These are phyloP conservation scores for Hevea brasiliensis DNA, from an alignment of 345 rosid species.

Conservation along the genomic window DNA sequence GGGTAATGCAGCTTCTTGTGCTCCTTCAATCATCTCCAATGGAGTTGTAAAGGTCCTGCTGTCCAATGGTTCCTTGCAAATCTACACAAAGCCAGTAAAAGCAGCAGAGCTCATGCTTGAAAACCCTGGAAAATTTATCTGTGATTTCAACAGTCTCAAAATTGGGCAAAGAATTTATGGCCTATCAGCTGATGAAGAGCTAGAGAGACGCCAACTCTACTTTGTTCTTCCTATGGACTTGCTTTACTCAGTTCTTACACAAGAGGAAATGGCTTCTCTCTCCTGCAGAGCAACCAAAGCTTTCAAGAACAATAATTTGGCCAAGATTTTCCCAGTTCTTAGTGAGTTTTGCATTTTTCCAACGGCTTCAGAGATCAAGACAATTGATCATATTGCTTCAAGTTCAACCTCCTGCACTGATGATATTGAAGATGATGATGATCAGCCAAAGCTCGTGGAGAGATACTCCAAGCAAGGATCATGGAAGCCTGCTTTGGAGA, in stretches of 20 bases:
- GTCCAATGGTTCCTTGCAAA: slow-evolving; percentile 34
- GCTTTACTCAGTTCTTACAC: slow-evolving; percentile 51
- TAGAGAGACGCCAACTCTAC: slow-evolving; percentile 41
- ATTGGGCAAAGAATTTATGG: slow-evolving; percentile 46
- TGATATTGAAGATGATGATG: no score
- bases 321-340: slow-evolving; percentile 44
- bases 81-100: slow-evolving; percentile 41
- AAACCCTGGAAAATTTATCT: slow-evolving; percentile 49
- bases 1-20: slow-evolving; percentile 59
- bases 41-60: slow-evolving; percentile 33
- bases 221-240: slow-evolving; percentile 63
- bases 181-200: slow-evolving; percentile 45
- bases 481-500: slow-evolving; percentile 63
- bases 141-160: slow-evolving; percentile 37
- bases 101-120: slow-evolving; percentile 49
- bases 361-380: slow-evolving; percentile 4
- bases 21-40: slow-evolving; percentile 39
- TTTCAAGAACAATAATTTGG: slow-evolving; percentile 29
- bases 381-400: neutral
- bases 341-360: slow-evolving; percentile 44
- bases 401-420: no score
- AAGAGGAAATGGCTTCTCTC: slow-evolving; percentile 46
- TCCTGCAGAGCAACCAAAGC: slow-evolving; percentile 40
- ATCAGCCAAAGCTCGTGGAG: slow-evolving; percentile 9
- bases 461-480: slow-evolving; percentile 49